Evolutionary conservation across 306 rosid genomes (phyloP), one percentile per base, ranked within the genome.

Genomic region (Adenanthera pavonina): DNA sequence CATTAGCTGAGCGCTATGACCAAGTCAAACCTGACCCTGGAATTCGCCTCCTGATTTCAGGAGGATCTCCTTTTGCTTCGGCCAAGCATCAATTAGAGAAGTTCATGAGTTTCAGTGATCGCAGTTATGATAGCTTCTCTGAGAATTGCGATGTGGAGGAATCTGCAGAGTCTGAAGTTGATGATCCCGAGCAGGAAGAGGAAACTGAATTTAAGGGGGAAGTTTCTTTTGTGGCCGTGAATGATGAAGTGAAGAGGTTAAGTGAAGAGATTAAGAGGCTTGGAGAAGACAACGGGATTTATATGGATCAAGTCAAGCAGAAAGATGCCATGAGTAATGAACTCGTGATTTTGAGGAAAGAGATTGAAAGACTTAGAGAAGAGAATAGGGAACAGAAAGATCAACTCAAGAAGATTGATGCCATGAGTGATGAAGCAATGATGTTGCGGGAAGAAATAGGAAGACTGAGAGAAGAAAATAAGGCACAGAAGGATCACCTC

Each of bases 101-200:
- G 91, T 74, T 70, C 11, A 19, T 16, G 62, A 75, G 76, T 57
- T 80, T 70, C 56, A 68, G 75, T 17, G 86, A 89, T 78, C 67
- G 61, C 13, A 78, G 80, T 68, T 86, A 87, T 38, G 92, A 94
- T 52, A 83, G 87, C 82, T 85, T 65, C 69, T 90, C 90, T 2
- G 92, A 91, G 82, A 84, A 77, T 30, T 86, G 81, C 72, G 90
- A 85, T 57, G 84, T 38, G 1, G 97, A 88, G 56, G 96, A 94
- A 46, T 86, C 73, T 35, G 89, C 77, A 0, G 89, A 89, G 69
- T 94, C 98, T n/a, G 97, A 94, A 85, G 89, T 92, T 75, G 94
- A 91, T 76, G 92, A 94, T 85, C 98, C 94, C 14, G 97, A 92
- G 56, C 78, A n/a, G 14, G 94, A 89, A 76, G 89, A 79, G 47